phyloP scores from a whole-genome alignment of 768 basidiomycete genomes.

The Collybiopsis confluens region DNA sequence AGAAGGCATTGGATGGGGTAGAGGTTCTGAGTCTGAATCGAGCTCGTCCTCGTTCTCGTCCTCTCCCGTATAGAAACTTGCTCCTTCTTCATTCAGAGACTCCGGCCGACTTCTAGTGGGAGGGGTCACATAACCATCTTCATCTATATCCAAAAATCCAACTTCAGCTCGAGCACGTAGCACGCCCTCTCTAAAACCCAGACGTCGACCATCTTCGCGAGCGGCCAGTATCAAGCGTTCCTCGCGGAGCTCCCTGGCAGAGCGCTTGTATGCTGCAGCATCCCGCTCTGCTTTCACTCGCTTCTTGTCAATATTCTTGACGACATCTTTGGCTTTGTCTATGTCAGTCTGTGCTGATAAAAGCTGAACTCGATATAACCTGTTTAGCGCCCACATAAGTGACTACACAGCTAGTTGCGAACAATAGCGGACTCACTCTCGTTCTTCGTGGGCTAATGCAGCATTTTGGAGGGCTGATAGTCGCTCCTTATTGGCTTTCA shows the following conservation, averaged over 20 bases:
- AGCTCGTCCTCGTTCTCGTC: conserved; percentile 5
- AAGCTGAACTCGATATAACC: conserved; percentile 41
- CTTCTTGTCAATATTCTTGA: conserved; percentile 36
- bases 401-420: not conserved
- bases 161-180: conserved; percentile 23
- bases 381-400: conserved; percentile 8
- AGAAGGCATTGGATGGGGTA: conserved; percentile 1
- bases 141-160: not conserved
- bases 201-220: conserved; percentile 40
- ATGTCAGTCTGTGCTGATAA: conserved; percentile 46
- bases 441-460: not conserved
- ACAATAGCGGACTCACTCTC: not conserved
- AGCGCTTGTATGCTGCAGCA: conserved; percentile 33
- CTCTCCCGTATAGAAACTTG: not conserved
- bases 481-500: conserved; percentile 37
- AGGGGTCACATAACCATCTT: conserved; percentile 1
- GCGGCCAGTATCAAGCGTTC: conserved; percentile 37
- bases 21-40: not conserved
- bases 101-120: not conserved
- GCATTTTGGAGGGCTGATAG: conserved; percentile 19
- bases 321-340: conserved; percentile 38
- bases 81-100: not conserved
- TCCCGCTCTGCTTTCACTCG: conserved; percentile 42
- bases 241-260: conserved; percentile 38
- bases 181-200: conserved; percentile 34